A percentile compares a stretch with the other conserved stretches of the same genome.
Conservation (phyloP, 2,329 filamentous ascomycete species). For the Cadophora sp. region DNA sequence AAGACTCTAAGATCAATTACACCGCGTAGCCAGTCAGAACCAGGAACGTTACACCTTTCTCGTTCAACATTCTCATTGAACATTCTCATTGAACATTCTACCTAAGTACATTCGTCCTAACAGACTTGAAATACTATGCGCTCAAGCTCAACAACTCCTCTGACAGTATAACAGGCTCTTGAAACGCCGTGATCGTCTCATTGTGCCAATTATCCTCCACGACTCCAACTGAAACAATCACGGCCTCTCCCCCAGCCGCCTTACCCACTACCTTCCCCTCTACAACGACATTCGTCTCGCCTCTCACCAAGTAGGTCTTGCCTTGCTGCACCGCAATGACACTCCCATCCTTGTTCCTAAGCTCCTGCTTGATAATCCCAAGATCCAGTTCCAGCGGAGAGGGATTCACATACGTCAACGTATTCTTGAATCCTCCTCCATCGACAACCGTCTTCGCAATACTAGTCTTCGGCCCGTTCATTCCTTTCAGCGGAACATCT, state of each 20-base stretch:
- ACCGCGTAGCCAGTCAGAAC: too few relatives aligned
- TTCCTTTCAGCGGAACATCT: constrained; percentile 23
- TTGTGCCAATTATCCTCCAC: constrained; percentile 28
- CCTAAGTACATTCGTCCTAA: too few relatives aligned
- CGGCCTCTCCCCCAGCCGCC: constrained; percentile 8
- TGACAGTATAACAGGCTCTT: constrained; percentile 8
- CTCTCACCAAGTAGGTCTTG: constrained; percentile 22
- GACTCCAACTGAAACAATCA: constrained; percentile 16
- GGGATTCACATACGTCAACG: constrained; percentile 21
- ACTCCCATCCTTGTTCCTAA: constrained; percentile 23
- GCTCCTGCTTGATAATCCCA: constrained; percentile 24
- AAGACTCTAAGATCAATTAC: too few relatives aligned
- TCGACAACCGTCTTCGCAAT: constrained; percentile 20
- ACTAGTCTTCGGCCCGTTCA: constrained; percentile 24
- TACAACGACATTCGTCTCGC: constrained; percentile 16
- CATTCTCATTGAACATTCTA: too few relatives aligned
- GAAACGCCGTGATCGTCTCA: constrained; percentile 20
- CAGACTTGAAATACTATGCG: constrained; percentile 8
- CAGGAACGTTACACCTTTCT: too few relatives aligned
- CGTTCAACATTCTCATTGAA: too few relatives aligned
- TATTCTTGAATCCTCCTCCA: constrained; percentile 22
- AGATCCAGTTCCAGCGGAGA: constrained; percentile 28
- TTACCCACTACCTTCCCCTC: constrained; percentile 20
- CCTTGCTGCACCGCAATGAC: constrained; percentile 26
- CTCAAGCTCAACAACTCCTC: constrained; percentile 18